phyloP scores from a whole-genome alignment of 1,139 yeast genomes.

The Candida labiduridarum region DNA sequence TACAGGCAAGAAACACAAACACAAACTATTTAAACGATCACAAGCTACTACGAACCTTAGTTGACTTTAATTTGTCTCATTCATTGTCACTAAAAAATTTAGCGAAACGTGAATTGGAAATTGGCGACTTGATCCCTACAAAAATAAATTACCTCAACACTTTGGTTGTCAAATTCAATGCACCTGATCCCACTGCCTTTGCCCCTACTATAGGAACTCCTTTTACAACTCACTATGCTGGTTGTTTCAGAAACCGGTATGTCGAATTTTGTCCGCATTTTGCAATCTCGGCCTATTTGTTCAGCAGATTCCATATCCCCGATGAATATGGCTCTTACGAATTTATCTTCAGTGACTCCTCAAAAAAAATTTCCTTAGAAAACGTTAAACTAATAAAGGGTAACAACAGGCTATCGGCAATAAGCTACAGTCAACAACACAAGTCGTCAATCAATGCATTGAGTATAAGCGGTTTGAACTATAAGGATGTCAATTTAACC shows the following conservation, averaged over 20 bases:
- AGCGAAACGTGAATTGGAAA: slow-evolving; percentile 26
- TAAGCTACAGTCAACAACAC: slow-evolving; percentile 33
- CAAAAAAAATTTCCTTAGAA: slow-evolving; percentile 17
- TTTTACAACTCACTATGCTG: slow-evolving; percentile 18
- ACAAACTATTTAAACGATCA: slow-evolving; percentile 23
- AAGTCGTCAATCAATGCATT: slow-evolving; percentile 27
- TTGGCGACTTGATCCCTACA: slow-evolving; percentile 24
- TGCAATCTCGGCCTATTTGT: slow-evolving; percentile 32
- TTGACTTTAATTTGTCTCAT: slow-evolving; percentile 31
- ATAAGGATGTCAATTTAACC: slow-evolving; percentile 23
- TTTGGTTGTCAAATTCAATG: slow-evolving; percentile 10
- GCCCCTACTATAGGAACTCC: slow-evolving; percentile 4
- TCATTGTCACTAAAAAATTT: slow-evolving; percentile 23
- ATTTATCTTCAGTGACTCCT: slow-evolving; percentile 17
- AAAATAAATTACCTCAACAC: slow-evolving; percentile 16
- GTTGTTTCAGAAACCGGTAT: slow-evolving; percentile 29
- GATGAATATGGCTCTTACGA: slow-evolving; percentile 31
- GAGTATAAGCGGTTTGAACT: slow-evolving; percentile 23
- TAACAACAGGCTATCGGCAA: slow-evolving; percentile 25
- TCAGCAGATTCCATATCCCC: slow-evolving; percentile 32
- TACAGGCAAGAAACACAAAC: slow-evolving; percentile 19
- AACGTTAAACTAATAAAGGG: slow-evolving; percentile 30
- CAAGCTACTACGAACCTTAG: slow-evolving; percentile 27
- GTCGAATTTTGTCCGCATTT: slow-evolving; percentile 36
- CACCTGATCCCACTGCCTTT: slow-evolving; percentile 2